Evolutionary conservation across 2,329 filamentous ascomycete species (phyloP).

Genomic region (Sporothrix mexicana): DNA sequence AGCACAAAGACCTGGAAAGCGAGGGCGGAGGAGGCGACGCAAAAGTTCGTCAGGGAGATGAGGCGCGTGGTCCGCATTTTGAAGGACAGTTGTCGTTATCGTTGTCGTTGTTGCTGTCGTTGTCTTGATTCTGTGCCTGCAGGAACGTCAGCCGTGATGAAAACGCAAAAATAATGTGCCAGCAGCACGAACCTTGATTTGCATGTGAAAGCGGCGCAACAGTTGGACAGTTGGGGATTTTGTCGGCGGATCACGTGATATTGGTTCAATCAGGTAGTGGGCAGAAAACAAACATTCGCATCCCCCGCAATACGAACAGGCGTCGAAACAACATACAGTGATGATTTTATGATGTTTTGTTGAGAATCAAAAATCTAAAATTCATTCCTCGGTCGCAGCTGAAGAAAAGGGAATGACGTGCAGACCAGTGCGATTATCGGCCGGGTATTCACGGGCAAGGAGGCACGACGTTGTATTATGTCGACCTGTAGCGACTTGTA

Average conservation of each 20-base stretch:
- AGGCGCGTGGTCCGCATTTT: slow-evolving; percentile 48
- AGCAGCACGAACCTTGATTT: too few relatives aligned
- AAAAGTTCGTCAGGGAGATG: slow-evolving; percentile 68
- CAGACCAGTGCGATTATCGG: neutral
- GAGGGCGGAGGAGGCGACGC: slow-evolving; percentile 68
- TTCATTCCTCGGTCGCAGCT: neutral
- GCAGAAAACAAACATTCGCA: too few relatives aligned
- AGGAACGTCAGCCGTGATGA: too few relatives aligned
- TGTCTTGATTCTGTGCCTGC: neutral
- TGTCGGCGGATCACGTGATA: too few relatives aligned
- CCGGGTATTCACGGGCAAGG: slow-evolving; percentile 20
- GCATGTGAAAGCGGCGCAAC: too few relatives aligned
- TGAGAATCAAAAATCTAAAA: neutral
- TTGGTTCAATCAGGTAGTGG: too few relatives aligned
- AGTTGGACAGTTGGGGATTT: too few relatives aligned
- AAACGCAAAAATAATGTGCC: too few relatives aligned
- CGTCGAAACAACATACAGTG: too few relatives aligned
- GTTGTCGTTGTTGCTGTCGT: neutral
- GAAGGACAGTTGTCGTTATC: neutral
- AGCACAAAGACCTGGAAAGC: slow-evolving; percentile 72
- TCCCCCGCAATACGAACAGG: too few relatives aligned
- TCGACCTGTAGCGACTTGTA: too few relatives aligned
- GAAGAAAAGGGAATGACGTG: neutral
- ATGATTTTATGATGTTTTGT: too few relatives aligned
- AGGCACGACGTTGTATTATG: neutral